A percentile compares a stretch with the other conserved stretches of the same genome.
Conservation (phyloP, 2,329 filamentous ascomycete genomes). For the Camillea tinctor region DNA sequence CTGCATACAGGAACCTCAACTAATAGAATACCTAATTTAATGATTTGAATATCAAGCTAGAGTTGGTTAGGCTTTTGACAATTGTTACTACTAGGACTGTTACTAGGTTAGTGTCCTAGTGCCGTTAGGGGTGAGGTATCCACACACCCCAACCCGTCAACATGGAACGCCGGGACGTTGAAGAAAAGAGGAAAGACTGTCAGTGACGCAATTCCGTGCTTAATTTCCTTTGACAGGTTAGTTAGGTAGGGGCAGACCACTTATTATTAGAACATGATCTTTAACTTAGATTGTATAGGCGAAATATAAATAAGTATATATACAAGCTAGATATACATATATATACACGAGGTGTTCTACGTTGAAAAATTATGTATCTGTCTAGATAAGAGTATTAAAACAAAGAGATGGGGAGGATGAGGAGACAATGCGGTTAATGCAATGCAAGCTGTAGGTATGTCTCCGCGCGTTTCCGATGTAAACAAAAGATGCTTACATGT, state of each 20-base stretch:
- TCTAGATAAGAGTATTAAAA: not conserved
- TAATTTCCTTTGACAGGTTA: not conserved
- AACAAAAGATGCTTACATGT: constrained; percentile 18
- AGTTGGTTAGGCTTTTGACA: too few relatives aligned
- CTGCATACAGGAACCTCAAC: too few relatives aligned
- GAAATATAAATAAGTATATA: too few relatives aligned
- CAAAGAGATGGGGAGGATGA: not conserved
- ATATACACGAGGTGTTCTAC: too few relatives aligned
- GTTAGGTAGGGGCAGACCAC: not conserved
- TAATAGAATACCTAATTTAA: too few relatives aligned
- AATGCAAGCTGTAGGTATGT: not conserved
- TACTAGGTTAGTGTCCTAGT: not conserved
- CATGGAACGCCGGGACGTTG: not conserved
- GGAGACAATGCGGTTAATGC: not conserved
- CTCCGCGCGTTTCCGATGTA: constrained; percentile 20
- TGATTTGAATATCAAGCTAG: not conserved
- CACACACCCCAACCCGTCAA: not conserved
- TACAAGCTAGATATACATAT: too few relatives aligned
- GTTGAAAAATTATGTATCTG: too few relatives aligned
- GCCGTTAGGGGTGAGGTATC: not conserved
- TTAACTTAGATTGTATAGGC: too few relatives aligned
- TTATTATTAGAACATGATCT: not conserved
- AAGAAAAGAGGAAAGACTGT: not conserved
- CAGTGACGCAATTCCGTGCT: not conserved
- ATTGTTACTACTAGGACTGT: too few relatives aligned